phyloP scores from a whole-genome alignment of 75 land plant genomes.

The Isoetes taiwanensis region DNA sequence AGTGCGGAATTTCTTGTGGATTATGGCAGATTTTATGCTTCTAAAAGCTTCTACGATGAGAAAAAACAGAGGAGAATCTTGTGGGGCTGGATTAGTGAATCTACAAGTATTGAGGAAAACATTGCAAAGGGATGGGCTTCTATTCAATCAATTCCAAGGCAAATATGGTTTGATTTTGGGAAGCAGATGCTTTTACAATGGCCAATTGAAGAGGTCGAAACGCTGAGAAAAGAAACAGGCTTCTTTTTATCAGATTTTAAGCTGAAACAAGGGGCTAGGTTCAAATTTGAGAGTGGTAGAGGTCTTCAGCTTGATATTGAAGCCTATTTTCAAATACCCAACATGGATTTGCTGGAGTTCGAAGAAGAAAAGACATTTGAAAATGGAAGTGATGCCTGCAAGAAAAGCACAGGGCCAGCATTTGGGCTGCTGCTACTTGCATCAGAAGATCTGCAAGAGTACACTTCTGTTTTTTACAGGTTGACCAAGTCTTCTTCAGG shows the following conservation, averaged over 20 bases:
- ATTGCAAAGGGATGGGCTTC: slow-evolving; percentile 73
- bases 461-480: slow-evolving; percentile 66
- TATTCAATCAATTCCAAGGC: slow-evolving; percentile 27
- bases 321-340: neutral
- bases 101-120: slow-evolving; percentile 55
- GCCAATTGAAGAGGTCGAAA: slow-evolving; percentile 25
- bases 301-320: neutral
- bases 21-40: slow-evolving; percentile 74
- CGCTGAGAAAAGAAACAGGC: slow-evolving; percentile 20
- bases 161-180: slow-evolving; percentile 9
- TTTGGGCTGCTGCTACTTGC: slow-evolving; percentile 73
- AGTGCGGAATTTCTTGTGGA: slow-evolving; percentile 53
- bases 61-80: slow-evolving; percentile 44
- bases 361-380: slow-evolving; percentile 23
- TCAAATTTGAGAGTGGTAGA: neutral
- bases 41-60: slow-evolving; percentile 73
- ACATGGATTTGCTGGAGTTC: slow-evolving; percentile 7
- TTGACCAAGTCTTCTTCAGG: slow-evolving; percentile 32
- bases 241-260: neutral
- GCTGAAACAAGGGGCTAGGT: neutral
- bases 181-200: slow-evolving; percentile 12
- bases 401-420: slow-evolving; percentile 39
- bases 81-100: slow-evolving; percentile 86
- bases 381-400: slow-evolving; percentile 35
- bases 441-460: slow-evolving; percentile 33